These are phyloP conservation scores for Nannochloropsis salina DNA, from an alignment of 108 stramenopile species.

Conservation along the genomic window DNA sequence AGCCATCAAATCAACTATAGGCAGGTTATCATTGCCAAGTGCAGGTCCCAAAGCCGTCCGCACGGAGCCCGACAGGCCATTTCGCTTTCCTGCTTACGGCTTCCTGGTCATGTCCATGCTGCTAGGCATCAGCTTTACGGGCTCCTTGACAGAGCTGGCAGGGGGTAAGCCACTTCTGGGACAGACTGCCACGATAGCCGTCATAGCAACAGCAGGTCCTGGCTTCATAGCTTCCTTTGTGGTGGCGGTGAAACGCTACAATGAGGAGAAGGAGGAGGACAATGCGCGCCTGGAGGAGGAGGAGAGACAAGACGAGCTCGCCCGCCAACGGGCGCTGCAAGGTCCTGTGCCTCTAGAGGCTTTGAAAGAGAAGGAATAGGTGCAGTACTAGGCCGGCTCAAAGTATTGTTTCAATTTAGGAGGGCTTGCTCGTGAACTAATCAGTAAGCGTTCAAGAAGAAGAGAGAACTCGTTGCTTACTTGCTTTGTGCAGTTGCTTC, in stretches of 20 bases:
- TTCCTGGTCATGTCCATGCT: not conserved
- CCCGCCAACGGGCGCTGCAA: conserved; percentile 7
- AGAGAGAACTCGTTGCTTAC: too few species aligned
- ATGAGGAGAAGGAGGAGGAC: conserved; percentile 16
- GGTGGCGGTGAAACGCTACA: conserved; percentile 13
- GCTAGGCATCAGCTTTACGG: conserved; percentile 14
- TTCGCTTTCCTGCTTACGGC: conserved; percentile 16
- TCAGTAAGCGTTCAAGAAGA: too few species aligned
- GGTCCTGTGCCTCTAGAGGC: not conserved
- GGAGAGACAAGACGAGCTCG: not conserved
- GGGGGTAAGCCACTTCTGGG: not conserved
- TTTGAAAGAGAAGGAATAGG: not conserved
- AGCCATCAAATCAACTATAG: not conserved
- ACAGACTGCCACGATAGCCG: not conserved
- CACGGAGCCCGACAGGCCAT: not conserved
- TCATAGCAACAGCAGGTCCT: conserved; percentile 15
- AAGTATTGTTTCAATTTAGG: too few species aligned
- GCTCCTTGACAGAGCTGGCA: not conserved
- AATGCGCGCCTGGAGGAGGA: not conserved
- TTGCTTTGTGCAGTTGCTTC: too few species aligned
- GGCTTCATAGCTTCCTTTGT: conserved; percentile 3
- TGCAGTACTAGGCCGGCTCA: too few species aligned
- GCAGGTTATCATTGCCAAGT: not conserved
- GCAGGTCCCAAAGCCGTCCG: not conserved
- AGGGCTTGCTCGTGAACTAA: too few species aligned